phyloP scores from a whole-genome alignment of 805 yeast species.

The Ogataea zsoltii region DNA sequence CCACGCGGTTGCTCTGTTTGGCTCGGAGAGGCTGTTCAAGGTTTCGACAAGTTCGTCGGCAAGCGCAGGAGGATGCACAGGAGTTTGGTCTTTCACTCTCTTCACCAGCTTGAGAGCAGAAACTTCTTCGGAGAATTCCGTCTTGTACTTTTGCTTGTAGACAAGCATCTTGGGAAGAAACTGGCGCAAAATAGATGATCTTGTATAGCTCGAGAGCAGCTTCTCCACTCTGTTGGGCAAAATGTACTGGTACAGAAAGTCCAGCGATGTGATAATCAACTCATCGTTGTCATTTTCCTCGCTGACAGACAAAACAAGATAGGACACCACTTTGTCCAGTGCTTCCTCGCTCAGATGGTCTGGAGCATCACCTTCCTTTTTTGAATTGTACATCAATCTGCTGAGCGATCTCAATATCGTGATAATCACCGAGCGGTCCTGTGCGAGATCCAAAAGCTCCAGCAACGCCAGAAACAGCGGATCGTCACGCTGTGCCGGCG shows the following conservation, averaged over 20 bases:
- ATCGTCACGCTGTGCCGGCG: slow-evolving; percentile 73
- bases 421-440: slow-evolving; percentile 70
- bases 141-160: slow-evolving; percentile 43
- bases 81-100: slow-evolving; percentile 64
- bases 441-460: slow-evolving; percentile 47
- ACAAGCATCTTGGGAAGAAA: slow-evolving; percentile 64
- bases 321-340: slow-evolving; percentile 57
- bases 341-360: slow-evolving; percentile 46
- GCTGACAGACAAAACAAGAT: slow-evolving; percentile 47
- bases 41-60: slow-evolving; percentile 52
- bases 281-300: slow-evolving; percentile 57
- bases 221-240: slow-evolving; percentile 60
- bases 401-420: slow-evolving; percentile 75
- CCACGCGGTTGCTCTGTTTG: slow-evolving; percentile 92
- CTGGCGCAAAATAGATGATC: slow-evolving; percentile 53
- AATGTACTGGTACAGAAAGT: slow-evolving; percentile 78
- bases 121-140: slow-evolving; percentile 37
- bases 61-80: slow-evolving; percentile 56
- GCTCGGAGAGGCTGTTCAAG: slow-evolving; percentile 72
- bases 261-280: slow-evolving; percentile 69
- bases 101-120: slow-evolving; percentile 44
- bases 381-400: slow-evolving; percentile 69
- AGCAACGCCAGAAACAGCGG: slow-evolving; percentile 60
- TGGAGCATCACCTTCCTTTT: slow-evolving; percentile 42
- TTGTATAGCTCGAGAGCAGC: slow-evolving; percentile 46